Evolutionary conservation across 768 basidiomycete genomes (phyloP), one percentile per base, ranked within the genome.

Genomic region (Leccinum rimulosum): DNA sequence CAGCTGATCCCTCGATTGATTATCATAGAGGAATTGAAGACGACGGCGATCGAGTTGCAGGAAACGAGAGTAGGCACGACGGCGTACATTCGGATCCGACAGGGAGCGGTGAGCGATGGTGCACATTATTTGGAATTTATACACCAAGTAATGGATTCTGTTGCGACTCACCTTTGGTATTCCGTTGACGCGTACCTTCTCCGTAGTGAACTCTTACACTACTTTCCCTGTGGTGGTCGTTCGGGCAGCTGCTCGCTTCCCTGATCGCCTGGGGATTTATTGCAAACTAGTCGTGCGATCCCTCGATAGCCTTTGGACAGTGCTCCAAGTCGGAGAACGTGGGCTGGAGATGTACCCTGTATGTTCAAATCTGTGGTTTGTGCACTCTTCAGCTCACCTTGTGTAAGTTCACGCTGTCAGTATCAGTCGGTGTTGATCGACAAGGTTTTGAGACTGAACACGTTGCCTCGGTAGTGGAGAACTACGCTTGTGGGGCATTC

Each of bases 321-420:
- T 86, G 85, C 62, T 65, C 74, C 3, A 77, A 77, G 58, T 73
- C 70, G 0, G 70, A 77, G 61, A 86, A 86, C 62, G 82, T 81
- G 78, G 85, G 85, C 11, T 86, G 84, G 84, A 74, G 84, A 68
- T 85, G 84, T 66, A 77, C 78, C 22, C 70, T 81, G 76, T 82
- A 69, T 2, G 67, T 63, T 11, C 19, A 31, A 59, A 9, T 4
- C 0, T 36, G 33, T 27, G 17, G 19, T 35, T 2, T 27, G 9
- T 4, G 17, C 43, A 38, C 40, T 50, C 55, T n/a, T 40, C 36
- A 4, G 33, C 17, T 63, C 33, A 65, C 36, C 4, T 2, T 15
- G 17, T 48, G 28, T 57, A 80, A 78, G 47, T 76, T 74, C 62
- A 76, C 73, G n/a, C 66, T 81, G 80, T 79, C 56, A 66, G 75